Base-by-base conservation (phyloP, 1,284 basidiomycete genomes). In the Volvariella volvacea region DNA sequence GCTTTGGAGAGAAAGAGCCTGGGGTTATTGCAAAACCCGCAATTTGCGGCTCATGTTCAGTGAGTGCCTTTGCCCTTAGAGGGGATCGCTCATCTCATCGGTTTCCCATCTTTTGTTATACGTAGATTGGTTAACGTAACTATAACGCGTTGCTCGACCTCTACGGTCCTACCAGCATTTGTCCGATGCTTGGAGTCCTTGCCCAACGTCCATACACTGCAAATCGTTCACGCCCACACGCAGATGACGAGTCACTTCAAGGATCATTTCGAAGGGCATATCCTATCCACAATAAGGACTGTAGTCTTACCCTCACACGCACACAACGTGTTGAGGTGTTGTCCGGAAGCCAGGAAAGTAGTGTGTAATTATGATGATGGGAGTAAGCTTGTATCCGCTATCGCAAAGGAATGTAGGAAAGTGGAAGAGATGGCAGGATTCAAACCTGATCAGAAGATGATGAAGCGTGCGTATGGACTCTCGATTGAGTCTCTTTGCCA, bases 151-250 rank as follows among this genome's bases (percentile, higher is more conserved):
- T 60, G 56, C 45, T 48, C 48, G 1, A 45, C 50, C 2, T 34
- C 42, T 1, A 50, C 54, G 2, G 54, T 62, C 17, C 47, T 66
- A 2, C 53, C 59, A 2, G 51, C 52, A 4, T 60, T 70, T 22
- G 59, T 57, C n/a, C 42, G 47, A 10, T 65, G 59, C 43, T 56
- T 67, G 4, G 50, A 53, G 4, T 47, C 43, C 6, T 45, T 66
- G 2, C 64, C 65, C 7, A 65, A 63, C 44, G 53, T 68, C 8
- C 52, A 60, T 40, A 62, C 59, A 2, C 51, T 67, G 3, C 56
- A 64, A 49, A 52, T 65, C 20, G 30, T 63, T 17, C 54, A 58
- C 19, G 55, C 54, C 0, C 56, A 61, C 34, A 46, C 50, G 2
- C 41, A 56, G 28, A 63, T 60, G 54, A 55, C 53, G 4, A 52